A percentile compares a stretch with the other conserved stretches of the same genome.
phyloP scores from a whole-genome alignment of 169 alveolate genomes.

The Eimeria tenella region DNA sequence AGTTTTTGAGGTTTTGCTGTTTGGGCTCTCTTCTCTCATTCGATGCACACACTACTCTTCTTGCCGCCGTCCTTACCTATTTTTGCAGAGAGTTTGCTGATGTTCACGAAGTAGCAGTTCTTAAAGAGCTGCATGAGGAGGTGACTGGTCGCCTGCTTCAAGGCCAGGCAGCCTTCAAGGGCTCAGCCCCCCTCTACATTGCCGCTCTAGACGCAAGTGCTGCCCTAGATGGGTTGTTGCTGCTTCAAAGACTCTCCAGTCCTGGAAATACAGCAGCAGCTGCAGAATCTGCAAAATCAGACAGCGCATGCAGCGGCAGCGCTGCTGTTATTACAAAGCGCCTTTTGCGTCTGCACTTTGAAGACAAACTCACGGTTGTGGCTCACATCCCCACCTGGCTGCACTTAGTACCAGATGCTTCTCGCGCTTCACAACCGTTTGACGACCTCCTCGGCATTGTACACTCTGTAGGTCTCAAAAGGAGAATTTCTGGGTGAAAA shows the following conservation, averaged over 20 bases:
- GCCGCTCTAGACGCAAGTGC: conserved; percentile 73
- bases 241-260: background rate
- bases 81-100: conserved; percentile 51
- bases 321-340: conserved; percentile 34
- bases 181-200: conserved; percentile 46
- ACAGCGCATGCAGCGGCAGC: background rate
- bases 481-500: background rate
- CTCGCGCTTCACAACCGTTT: conserved; percentile 71
- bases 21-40: background rate
- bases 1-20: background rate
- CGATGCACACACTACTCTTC: background rate
- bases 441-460: conserved; percentile 48
- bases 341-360: conserved; percentile 36
- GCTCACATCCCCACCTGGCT: conserved; percentile 66
- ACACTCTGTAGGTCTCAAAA: conserved; percentile 27
- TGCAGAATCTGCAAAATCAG: background rate
- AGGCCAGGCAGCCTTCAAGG: conserved; percentile 62
- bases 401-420: background rate
- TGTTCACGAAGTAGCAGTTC: conserved; percentile 21
- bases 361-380: conserved; percentile 17
- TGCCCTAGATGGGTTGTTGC: conserved; percentile 49
- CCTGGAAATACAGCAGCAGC: conserved; percentile 17
- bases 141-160: conserved; percentile 49
- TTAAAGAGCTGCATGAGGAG: conserved; percentile 38
- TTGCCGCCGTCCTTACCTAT: background rate